These are phyloP conservation scores for Torulaspora quercuum DNA, from an alignment of 805 yeast genomes.

Conservation along the genomic window DNA sequence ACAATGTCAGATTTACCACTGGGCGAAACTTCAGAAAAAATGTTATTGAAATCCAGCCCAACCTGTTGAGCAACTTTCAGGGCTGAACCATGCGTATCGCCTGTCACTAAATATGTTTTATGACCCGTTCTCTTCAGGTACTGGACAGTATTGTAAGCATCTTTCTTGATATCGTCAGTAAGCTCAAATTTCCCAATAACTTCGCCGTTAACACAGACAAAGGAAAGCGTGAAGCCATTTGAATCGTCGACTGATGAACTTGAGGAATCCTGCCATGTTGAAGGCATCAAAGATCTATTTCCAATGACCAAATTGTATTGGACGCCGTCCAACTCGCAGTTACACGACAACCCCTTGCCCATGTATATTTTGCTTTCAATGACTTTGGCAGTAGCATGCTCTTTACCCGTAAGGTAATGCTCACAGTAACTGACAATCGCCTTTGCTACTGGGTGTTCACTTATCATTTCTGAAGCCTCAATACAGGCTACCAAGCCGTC, in stretches of 20 bases:
- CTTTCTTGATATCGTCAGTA: slow-evolving; percentile 62
- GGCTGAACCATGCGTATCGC: slow-evolving; percentile 71
- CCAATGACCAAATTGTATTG: slow-evolving; percentile 50
- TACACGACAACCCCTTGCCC: slow-evolving; percentile 40
- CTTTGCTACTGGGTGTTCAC: slow-evolving; percentile 86
- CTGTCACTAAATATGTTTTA: slow-evolving; percentile 82
- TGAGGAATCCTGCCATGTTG: slow-evolving; percentile 15
- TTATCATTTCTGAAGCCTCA: slow-evolving; percentile 52
- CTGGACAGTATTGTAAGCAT: slow-evolving; percentile 58
- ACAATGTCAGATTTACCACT: slow-evolving; percentile 70
- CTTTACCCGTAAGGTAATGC: slow-evolving; percentile 4
- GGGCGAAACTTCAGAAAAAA: slow-evolving; percentile 76
- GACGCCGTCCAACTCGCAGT: slow-evolving; percentile 20
- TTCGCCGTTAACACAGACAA: slow-evolving; percentile 54
- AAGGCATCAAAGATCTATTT: slow-evolving; percentile 41
- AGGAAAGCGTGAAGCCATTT: slow-evolving; percentile 47
- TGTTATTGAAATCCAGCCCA: slow-evolving; percentile 60
- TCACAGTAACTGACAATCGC: slow-evolving; percentile 52
- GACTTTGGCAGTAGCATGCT: slow-evolving; percentile 12
- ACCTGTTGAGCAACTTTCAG: slow-evolving; percentile 58
- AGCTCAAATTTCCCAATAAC: slow-evolving; percentile 66
- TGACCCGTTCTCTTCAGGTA: slow-evolving; percentile 52
- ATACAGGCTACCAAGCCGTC: slow-evolving; percentile 20
- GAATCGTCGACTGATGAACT: slow-evolving; percentile 22
- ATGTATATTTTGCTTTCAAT: slow-evolving; percentile 32